These are phyloP conservation scores for Solanum virginianum DNA, from an alignment of 257 asterid species.

Conservation along the genomic window DNA sequence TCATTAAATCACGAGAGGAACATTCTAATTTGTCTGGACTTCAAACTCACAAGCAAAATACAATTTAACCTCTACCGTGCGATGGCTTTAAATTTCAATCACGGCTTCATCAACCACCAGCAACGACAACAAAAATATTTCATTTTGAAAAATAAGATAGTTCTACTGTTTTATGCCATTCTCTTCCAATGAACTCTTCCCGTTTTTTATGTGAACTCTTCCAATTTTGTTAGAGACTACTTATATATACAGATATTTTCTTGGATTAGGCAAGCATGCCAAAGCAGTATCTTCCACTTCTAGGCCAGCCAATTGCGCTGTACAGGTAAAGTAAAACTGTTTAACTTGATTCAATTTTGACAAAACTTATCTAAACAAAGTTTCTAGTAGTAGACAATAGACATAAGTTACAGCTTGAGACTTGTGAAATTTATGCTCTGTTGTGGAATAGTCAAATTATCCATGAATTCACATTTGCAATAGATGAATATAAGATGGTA, in stretches of 20 bases:
- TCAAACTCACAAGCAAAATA: no score
- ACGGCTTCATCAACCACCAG: no score
- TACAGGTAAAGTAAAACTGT: conserved; percentile 50
- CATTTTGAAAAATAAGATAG: no score
- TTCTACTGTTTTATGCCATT: no score
- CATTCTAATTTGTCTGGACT: no score
- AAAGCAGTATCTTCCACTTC: conserved; percentile 97
- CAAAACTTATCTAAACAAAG: not conserved
- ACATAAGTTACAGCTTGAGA: not conserved
- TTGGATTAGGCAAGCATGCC: conserved; percentile 88
- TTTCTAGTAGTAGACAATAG: not conserved
- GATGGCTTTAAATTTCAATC: no score
- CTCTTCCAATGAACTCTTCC: no score
- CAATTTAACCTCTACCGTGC: no score
- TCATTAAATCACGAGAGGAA: no score
- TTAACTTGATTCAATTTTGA: not conserved
- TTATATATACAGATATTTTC: conserved; percentile 3
- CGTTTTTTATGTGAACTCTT: no score
- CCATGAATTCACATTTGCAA: not conserved
- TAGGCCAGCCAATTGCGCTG: conserved; percentile 89
- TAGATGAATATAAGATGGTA: not conserved
- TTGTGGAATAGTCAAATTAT: not conserved
- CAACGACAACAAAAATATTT: no score
- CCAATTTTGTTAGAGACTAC: no score
- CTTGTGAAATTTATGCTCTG: not conserved